phyloP scores from a whole-genome alignment of 1,139 yeast genomes.

The Petasospora fabianii region DNA sequence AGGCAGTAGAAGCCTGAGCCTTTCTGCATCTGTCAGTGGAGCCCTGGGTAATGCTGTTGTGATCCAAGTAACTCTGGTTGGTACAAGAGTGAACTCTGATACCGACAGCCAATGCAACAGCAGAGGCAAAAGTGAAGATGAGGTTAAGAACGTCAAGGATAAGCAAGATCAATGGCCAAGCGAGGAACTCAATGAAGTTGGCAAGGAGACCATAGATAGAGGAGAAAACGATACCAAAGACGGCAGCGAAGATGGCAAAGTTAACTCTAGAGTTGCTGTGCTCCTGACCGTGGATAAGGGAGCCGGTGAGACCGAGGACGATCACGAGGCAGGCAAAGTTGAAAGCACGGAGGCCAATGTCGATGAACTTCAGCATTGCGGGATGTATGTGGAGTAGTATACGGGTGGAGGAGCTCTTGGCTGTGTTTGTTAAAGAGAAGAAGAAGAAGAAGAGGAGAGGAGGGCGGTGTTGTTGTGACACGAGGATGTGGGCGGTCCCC shows the following conservation, averaged over 20 bases:
- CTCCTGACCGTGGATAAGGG: constrained; percentile 68
- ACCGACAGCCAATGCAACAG: constrained; percentile 89
- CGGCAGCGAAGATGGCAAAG: constrained; percentile 81
- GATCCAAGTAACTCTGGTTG: constrained; percentile 58
- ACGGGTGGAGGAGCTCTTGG: too few relatives aligned
- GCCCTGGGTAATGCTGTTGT: constrained; percentile 73
- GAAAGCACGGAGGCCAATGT: constrained; percentile 31
- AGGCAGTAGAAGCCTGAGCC: constrained; percentile 89
- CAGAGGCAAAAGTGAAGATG: constrained; percentile 92
- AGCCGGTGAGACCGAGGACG: constrained; percentile 80
- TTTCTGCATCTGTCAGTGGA: constrained; percentile 83
- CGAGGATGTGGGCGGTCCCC: constrained; percentile 9
- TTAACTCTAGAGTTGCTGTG: constrained; percentile 76
- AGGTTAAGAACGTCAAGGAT: constrained; percentile 79
- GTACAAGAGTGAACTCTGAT: constrained; percentile 82
- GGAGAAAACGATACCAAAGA: constrained; percentile 79
- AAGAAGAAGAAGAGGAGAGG: neutral
- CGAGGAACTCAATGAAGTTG: constrained; percentile 70
- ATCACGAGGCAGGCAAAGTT: constrained; percentile 75
- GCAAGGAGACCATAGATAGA: constrained; percentile 78
- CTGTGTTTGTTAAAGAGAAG: neutral
- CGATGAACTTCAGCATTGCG: constrained; percentile 11
- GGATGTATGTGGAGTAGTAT: too few relatives aligned
- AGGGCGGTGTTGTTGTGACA: neutral
- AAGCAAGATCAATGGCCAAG: constrained; percentile 80